Evolutionary conservation across 129 eudicot species (phyloP).

Genomic region (Centaurea solstitialis): DNA sequence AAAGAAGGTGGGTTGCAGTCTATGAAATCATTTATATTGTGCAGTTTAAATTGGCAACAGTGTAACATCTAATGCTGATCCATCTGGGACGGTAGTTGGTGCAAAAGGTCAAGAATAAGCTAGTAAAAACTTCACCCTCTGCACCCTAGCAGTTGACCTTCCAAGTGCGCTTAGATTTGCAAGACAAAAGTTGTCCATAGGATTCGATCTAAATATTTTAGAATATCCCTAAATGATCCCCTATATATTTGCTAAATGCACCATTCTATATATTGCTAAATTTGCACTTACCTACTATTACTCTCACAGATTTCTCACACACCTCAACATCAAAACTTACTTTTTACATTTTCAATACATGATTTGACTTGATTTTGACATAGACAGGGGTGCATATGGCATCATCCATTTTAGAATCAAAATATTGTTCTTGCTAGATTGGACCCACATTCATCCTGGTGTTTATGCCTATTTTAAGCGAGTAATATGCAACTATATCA

Average conservation of each 20-base stretch:
- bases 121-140: too few relatives aligned
- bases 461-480: neutral
- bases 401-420: neutral
- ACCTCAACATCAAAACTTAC: neutral
- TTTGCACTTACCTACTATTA: neutral
- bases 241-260: neutral
- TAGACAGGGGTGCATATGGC: neutral
- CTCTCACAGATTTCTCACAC: neutral
- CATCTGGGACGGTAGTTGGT: too few relatives aligned
- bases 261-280: neutral
- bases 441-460: neutral
- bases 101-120: too few relatives aligned
- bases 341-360: neutral
- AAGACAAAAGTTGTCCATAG: neutral
- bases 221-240: too few relatives aligned
- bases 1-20: slow-evolving; percentile 57
- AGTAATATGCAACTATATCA: neutral
- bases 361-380: neutral
- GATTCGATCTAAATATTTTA: too few relatives aligned
- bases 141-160: too few relatives aligned
- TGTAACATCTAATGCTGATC: neutral
- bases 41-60: neutral
- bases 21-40: neutral
- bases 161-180: too few relatives aligned
- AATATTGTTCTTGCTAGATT: neutral